Conservation (phyloP, 345 rosid genomes). For the Isatis tinctoria region DNA sequence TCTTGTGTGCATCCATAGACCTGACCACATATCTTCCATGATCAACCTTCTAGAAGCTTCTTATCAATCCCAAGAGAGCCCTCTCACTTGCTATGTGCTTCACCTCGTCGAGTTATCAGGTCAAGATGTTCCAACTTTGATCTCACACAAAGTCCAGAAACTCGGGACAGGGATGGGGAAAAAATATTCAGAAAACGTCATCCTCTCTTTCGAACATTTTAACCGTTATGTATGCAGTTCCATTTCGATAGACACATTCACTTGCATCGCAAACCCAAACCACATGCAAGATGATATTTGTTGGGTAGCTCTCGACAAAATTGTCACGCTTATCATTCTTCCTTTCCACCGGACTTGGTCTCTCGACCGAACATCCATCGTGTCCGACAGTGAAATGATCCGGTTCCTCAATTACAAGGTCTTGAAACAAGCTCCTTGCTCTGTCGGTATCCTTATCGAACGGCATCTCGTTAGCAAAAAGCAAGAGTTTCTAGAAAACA, state of each 20-base stretch:
- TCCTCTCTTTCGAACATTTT: constrained; percentile 35
- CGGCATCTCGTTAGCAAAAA: constrained; percentile 2
- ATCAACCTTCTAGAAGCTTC: constrained; percentile 37
- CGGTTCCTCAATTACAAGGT: constrained; percentile 39
- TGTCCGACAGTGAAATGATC: constrained; percentile 30
- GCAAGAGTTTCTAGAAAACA: not conserved
- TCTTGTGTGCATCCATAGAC: constrained; percentile 51
- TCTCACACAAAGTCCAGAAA: constrained; percentile 44
- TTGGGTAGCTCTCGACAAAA: constrained; percentile 46
- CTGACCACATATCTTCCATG: constrained; percentile 35
- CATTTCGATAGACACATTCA: constrained; percentile 32
- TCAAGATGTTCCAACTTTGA: constrained; percentile 42
- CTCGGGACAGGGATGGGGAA: constrained; percentile 3
- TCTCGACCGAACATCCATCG: constrained; percentile 26
- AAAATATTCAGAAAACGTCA: constrained; percentile 37
- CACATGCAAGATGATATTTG: constrained; percentile 62
- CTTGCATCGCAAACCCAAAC: constrained; percentile 28
- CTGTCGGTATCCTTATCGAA: constrained; percentile 48
- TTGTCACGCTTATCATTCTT: constrained; percentile 42
- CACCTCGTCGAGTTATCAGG: constrained; percentile 55
- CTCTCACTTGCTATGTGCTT: constrained; percentile 41
- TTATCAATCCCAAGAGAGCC: constrained; percentile 33
- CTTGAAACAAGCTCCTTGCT: constrained; percentile 62
- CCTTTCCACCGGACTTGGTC: constrained; percentile 66
- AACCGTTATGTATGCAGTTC: constrained; percentile 24